phyloP scores from a whole-genome alignment of 1,284 basidiomycete species.

The Cutaneotrichosporon sp. region DNA sequence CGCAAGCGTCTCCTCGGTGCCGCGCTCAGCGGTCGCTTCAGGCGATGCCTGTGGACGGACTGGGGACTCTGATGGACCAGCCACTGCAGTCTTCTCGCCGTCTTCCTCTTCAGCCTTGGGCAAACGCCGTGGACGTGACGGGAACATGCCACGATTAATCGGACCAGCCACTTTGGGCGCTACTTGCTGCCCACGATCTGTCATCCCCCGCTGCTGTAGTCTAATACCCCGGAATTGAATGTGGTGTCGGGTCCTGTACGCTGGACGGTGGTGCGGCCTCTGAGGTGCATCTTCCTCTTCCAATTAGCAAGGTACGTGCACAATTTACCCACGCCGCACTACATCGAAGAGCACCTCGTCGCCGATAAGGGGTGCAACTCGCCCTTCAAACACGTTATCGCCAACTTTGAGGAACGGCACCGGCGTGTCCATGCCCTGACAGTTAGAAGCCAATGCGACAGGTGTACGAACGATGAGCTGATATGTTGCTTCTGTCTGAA shows the following conservation, averaged over 20 bases:
- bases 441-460: neutral
- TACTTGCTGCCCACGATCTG: neutral
- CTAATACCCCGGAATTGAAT: conserved; percentile 31
- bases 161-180: neutral
- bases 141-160: conserved; percentile 12
- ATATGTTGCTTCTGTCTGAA: conserved; percentile 35
- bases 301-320: neutral
- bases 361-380: conserved; percentile 38
- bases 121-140: conserved; percentile 2
- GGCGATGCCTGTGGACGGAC: too few species aligned
- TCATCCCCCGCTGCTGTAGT: conserved; percentile 14
- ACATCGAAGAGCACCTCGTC: conserved; percentile 42
- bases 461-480: conserved; percentile 36
- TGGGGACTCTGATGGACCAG: neutral
- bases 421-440: conserved; percentile 44
- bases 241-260: conserved; percentile 25
- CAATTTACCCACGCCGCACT: conserved; percentile 28
- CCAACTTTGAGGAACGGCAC: conserved; percentile 44
- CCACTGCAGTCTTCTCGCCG: neutral
- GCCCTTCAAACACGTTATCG: conserved; percentile 42
- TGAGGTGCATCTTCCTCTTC: conserved; percentile 32
- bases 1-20: too few species aligned
- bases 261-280: conserved; percentile 29
- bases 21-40: too few species aligned
- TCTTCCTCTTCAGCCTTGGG: neutral